Evolutionary conservation across 179 eudicot species (phyloP).

Genomic region (Beta corolliflora): DNA sequence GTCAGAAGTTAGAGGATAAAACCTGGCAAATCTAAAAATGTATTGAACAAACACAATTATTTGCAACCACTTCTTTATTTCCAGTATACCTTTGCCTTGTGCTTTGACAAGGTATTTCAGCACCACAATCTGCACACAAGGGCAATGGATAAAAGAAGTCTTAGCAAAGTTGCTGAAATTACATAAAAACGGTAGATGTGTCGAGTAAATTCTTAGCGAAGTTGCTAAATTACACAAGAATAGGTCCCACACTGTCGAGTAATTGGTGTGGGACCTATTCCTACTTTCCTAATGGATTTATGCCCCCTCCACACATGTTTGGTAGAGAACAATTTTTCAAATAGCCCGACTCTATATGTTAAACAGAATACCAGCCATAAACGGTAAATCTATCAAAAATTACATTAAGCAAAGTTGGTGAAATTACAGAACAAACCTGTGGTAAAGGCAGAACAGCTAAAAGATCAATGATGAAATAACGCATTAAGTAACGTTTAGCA

Average conservation of each 20-base stretch:
- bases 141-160: not conserved
- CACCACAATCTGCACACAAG: conserved; percentile 45
- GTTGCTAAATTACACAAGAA: too few relatives aligned
- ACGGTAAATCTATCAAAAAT: too few relatives aligned
- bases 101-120: conserved; percentile 40
- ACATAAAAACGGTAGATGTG: too few relatives aligned
- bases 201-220: too few relatives aligned
- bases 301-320: too few relatives aligned
- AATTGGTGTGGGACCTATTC: too few relatives aligned
- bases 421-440: conserved; percentile 35
- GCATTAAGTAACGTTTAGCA: conserved; percentile 47
- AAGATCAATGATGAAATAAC: conserved; percentile 50
- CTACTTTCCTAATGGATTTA: too few relatives aligned
- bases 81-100: conserved; percentile 36
- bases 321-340: too few relatives aligned
- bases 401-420: not conserved
- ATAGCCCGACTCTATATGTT: too few relatives aligned
- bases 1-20: conserved; percentile 51
- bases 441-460: conserved; percentile 57
- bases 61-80: conserved; percentile 42
- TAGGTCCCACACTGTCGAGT: too few relatives aligned
- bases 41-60: conserved; percentile 44
- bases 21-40: conserved; percentile 47
- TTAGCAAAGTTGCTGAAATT: not conserved
- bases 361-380: too few relatives aligned